Percentiles rank a stretch among this genome's conserved stretches.
phyloP scores from a whole-genome alignment of 805 yeast species.

The Cyberlindnera bimundalis region DNA sequence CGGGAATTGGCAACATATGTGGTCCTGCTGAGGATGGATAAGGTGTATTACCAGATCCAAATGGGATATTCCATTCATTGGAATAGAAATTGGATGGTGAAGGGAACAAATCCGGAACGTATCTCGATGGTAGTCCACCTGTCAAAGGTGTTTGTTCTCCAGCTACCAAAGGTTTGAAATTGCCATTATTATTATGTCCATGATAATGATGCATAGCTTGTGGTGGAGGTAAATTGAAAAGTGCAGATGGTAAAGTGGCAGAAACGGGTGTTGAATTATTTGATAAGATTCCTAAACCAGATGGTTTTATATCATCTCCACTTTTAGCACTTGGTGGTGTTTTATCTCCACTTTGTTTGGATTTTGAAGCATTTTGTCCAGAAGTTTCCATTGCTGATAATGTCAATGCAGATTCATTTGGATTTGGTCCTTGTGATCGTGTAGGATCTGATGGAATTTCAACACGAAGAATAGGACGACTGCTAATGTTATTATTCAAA shows the following conservation, averaged over 20 bases:
- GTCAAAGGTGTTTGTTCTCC: conserved; percentile 70
- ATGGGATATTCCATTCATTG: conserved; percentile 52
- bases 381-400: conserved; percentile 17
- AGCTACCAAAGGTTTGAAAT: conserved; percentile 25
- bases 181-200: conserved; percentile 15
- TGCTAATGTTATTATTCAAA: conserved; percentile 22
- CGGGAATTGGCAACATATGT: conserved; percentile 19
- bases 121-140: conserved; percentile 67
- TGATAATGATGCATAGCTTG: conserved; percentile 29
- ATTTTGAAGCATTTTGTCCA: conserved; percentile 1
- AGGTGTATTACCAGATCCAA: conserved; percentile 40
- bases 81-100: conserved; percentile 77
- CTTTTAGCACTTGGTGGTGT: conserved; percentile 18
- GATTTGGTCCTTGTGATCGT: conserved; percentile 6
- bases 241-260: conserved; percentile 32
- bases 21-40: conserved; percentile 31
- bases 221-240: conserved; percentile 33
- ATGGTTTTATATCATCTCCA: conserved; percentile 16
- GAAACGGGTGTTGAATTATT: conserved; percentile 30
- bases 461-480: conserved; percentile 27
- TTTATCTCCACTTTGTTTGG: conserved; percentile 6
- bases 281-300: conserved; percentile 18
- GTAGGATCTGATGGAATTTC: conserved; percentile 24
- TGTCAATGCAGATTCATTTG: conserved; percentile 17
- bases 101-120: conserved; percentile 69